Evolutionary conservation across 306 rosid genomes (phyloP), one percentile per base, ranked within the genome.

Genomic region (Carpinus viminea): DNA sequence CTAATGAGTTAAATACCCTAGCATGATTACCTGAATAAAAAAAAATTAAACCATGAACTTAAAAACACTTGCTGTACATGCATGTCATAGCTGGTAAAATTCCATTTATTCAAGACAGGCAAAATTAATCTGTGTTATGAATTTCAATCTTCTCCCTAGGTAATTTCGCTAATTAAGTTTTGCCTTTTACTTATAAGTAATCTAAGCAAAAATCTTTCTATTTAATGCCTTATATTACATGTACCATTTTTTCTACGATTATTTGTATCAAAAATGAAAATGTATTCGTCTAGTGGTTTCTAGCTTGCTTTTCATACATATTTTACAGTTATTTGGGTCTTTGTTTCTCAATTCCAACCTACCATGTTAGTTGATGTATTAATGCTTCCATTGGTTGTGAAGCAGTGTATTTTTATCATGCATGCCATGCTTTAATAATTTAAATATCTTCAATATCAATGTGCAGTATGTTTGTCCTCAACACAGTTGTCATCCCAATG

Each of bases 381-480:
- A 65, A 75, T 68, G 48, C 47, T 51, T 62, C 28, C 72, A 68
- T 70, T 24, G 51, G 59, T 15, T 5, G 4, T 65, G 75, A 74
- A 57, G n/a, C 52, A 28, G 62, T 64, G 34, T 16, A 54, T 16
- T 57, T 21, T 21, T 20, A 26, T 77, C 66, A 51, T 46, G 53
- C 54, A 10, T 56, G 4, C n/a, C 5, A 13, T 16, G 3, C 55
- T 82, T 52, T n/a, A 41, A 38, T 55, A 31, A 82, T 76, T 81
- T 78, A 55, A 78, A 66, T 56, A 52, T 85, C 53, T 82, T 56
- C 12, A 52, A 72, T 83, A 54, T 74, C 72, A 82, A 41, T 79
- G 64, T 82, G 93, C 97, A 94, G 98, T 79, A 74, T 95, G 38
- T 76, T 86, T 60, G 65, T 95, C 85, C 90, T 95, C 34, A 87